phyloP scores from a whole-genome alignment of 2,329 filamentous ascomycete genomes.

The Colletotrichum sp. region DNA sequence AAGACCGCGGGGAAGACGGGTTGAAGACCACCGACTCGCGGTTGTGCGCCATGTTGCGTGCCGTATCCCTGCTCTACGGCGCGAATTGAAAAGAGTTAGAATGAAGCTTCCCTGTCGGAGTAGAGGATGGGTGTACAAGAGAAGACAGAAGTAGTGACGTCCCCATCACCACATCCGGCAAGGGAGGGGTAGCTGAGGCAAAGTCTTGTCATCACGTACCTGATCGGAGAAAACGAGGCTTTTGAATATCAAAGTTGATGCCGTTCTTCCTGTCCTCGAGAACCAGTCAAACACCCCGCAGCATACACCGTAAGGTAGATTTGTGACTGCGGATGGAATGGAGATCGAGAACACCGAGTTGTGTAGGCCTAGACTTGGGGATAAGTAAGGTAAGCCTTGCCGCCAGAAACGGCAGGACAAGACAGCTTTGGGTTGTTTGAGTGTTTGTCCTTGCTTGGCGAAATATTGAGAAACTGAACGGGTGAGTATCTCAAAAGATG shows the following conservation, averaged over 20 bases:
- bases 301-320: neutral
- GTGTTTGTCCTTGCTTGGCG: neutral
- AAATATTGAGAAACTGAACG: neutral
- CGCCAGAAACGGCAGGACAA: neutral
- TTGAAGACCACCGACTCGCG: constrained; percentile 32
- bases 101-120: neutral
- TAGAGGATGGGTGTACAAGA: neutral
- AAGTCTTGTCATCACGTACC: neutral
- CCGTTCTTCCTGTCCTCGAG: neutral
- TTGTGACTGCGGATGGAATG: neutral
- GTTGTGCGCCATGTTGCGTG: neutral
- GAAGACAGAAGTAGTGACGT: neutral
- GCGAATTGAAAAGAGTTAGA: neutral
- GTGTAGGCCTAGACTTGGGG: neutral
- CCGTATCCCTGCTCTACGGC: neutral
- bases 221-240: neutral
- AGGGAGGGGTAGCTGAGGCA: neutral
- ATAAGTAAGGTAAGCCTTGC: neutral
- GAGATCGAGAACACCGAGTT: neutral
- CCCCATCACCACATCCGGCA: neutral
- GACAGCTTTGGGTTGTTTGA: neutral
- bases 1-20: constrained; percentile 56
- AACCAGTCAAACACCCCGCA: neutral
- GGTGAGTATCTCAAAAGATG: neutral
- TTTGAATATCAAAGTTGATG: neutral